Evolutionary conservation across 2,329 filamentous ascomycete genomes (phyloP).

Genomic region (Chrysosporium keratinophilum): DNA sequence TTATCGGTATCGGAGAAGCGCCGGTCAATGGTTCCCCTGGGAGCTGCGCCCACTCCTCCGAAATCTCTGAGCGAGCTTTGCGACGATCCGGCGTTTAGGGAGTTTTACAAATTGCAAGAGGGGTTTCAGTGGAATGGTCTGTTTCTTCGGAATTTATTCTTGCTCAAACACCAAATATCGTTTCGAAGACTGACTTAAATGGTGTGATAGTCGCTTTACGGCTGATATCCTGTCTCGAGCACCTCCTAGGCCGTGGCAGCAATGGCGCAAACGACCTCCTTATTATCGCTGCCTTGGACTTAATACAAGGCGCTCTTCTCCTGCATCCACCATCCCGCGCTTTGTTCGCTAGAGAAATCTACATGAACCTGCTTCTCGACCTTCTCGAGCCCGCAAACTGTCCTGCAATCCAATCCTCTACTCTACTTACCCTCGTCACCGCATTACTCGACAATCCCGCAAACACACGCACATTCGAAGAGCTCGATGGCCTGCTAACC

Average conservation of each 20-base stretch:
- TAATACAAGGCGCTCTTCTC: constrained; percentile 78
- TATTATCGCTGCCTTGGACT: constrained; percentile 75
- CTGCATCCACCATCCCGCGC: constrained; percentile 82
- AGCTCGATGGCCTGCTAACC: constrained; percentile 79
- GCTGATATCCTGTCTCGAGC: constrained; percentile 73
- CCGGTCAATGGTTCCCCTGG: constrained; percentile 33
- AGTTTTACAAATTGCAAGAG: constrained; percentile 95
- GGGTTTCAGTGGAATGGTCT: constrained; percentile 91
- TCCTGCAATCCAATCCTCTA: constrained; percentile 80
- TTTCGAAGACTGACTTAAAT: background rate
- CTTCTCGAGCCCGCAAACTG: constrained; percentile 88
- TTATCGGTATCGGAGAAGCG: constrained; percentile 29
- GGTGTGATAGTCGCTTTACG: constrained; percentile 58
- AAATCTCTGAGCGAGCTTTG: constrained; percentile 61
- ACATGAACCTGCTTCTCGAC: constrained; percentile 95
- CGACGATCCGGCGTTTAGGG: constrained; percentile 78
- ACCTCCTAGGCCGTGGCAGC: constrained; percentile 70
- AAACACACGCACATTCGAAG: constrained; percentile 87
- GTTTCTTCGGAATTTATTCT: background rate
- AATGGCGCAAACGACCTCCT: constrained; percentile 77
- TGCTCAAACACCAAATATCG: background rate
- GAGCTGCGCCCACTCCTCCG: constrained; percentile 35
- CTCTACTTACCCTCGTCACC: constrained; percentile 79
- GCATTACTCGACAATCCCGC: constrained; percentile 74
- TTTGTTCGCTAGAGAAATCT: constrained; percentile 76